Percentiles rank a stretch among this genome's conserved stretches.
These are phyloP conservation scores for Pythium coloratum DNA, from an alignment of 352 stramenopile species.

Conservation along the genomic window DNA sequence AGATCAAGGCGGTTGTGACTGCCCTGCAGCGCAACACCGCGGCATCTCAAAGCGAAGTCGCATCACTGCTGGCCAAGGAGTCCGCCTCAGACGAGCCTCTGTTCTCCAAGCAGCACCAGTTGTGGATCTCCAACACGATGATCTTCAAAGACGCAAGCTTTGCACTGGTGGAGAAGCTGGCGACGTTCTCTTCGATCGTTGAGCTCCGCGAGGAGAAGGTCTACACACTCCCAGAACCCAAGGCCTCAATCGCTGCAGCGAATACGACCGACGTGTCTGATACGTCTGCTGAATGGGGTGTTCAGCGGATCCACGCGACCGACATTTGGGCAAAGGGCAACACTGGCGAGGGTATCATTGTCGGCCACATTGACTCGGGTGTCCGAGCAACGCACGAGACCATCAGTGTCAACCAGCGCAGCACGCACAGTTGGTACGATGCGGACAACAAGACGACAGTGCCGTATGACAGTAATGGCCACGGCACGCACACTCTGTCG, in stretches of 20 bases:
- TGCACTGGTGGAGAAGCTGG: conserved; percentile 21
- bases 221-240: not conserved
- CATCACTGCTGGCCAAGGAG: not conserved
- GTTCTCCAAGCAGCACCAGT: conserved; percentile 11
- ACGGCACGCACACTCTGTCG: not conserved
- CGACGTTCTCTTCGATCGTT: not conserved
- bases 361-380: conserved; percentile 31
- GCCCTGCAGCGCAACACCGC: not conserved
- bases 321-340: conserved; percentile 21
- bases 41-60: not conserved
- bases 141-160: conserved; percentile 14
- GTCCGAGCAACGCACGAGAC: conserved; percentile 24
- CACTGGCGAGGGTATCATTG: conserved; percentile 20
- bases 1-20: not conserved
- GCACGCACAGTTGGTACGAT: conserved; percentile 1
- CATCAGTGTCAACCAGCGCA: conserved; percentile 6
- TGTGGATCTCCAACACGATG: conserved; percentile 27
- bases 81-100: not conserved
- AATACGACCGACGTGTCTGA: not conserved
- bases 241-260: not conserved
- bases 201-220: conserved; percentile 4
- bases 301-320: not conserved
- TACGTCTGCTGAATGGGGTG: not conserved
- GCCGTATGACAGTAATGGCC: not conserved
- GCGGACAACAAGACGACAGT: not conserved